Evolutionary conservation across 202 grass and related monocot species (phyloP), one percentile per base, ranked within the genome.

Genomic region (Schoenoplectus triqueter): DNA sequence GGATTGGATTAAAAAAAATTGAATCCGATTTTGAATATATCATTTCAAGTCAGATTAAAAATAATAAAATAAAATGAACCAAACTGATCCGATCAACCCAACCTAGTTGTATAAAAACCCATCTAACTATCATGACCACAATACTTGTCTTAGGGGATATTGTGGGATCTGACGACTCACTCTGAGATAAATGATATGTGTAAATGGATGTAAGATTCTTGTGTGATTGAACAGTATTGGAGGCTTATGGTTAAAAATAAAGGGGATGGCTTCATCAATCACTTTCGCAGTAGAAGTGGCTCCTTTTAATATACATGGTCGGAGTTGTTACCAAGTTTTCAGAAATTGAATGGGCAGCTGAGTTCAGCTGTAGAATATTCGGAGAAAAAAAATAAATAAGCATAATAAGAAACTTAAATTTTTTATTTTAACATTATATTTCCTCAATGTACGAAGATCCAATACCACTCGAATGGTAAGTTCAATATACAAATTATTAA

Each of bases 141-240:
- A 71, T 48, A 7, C 42, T 9, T n/a, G 42, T 19, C 44, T 48
- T 48, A 9, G 44, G 42, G 14, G 17, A 6, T 14, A n/a, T 72
- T 54, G 20, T 76, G 73, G 73, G 50, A 14, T 76, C 73, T 56
- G 20, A 76, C 73, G 4, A 55, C n/a, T 49, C 40, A 47, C 14
- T 17, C 10, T 42, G 31, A 39, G 17, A 73, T 69, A 44, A 14
- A 7, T 62, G 56, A 62, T 41, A 14, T 47, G 18, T 48, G 5
- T 17, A 62, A 7, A 59, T 59, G 7, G 45, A 78, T 60, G 31
- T 78, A 60, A 78, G 54, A 78, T 61, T 78, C 75, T 61, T 78
- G 20, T n/a, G 52, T 78, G 75, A 78, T 78, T 61, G 55, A 59
- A 78, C 54, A 45, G 61, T 44, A 83, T 69, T 83, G 49, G 64